These are phyloP conservation scores for Podospora fimiseda DNA, from an alignment of 495 filamentous ascomycete genomes.

Conservation along the genomic window DNA sequence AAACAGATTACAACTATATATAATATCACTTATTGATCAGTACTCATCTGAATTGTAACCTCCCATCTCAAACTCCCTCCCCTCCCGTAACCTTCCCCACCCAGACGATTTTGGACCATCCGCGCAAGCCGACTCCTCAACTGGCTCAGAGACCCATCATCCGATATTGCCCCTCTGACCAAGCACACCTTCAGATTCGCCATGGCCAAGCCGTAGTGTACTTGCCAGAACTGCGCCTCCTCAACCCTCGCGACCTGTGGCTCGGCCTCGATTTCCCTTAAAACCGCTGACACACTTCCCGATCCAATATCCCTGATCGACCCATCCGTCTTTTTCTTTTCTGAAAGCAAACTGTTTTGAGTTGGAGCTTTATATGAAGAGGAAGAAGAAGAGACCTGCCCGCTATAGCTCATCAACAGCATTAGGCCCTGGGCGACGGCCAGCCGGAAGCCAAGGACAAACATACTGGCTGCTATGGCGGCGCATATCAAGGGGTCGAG, in stretches of 20 bases:
- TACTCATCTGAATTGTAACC: constrained; percentile 52
- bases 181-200: constrained; percentile 82
- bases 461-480: constrained; percentile 78
- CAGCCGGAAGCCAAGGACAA: constrained; percentile 71
- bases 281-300: constrained; percentile 57
- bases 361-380: neutral
- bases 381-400: constrained; percentile 3
- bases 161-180: constrained; percentile 33
- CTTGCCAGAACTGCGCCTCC: constrained; percentile 95
- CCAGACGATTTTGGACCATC: constrained; percentile 77
- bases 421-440: constrained; percentile 82
- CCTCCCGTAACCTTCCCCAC: constrained; percentile 77
- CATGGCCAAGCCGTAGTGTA: constrained; percentile 94
- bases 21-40: constrained; percentile 16
- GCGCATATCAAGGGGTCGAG: constrained; percentile 76
- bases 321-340: constrained; percentile 8
- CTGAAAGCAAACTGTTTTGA: neutral
- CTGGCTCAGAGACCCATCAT: constrained; percentile 59
- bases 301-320: neutral
- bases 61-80: constrained; percentile 82
- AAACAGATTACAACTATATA: neutral
- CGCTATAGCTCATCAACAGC: constrained; percentile 82
- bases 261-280: constrained; percentile 78
- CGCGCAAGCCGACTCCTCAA: constrained; percentile 68
- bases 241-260: constrained; percentile 68